A percentile compares a stretch with the other conserved stretches of the same genome.
These are phyloP conservation scores for Entoloma clypeatum DNA, from an alignment of 1,284 basidiomycete genomes.

Conservation along the genomic window DNA sequence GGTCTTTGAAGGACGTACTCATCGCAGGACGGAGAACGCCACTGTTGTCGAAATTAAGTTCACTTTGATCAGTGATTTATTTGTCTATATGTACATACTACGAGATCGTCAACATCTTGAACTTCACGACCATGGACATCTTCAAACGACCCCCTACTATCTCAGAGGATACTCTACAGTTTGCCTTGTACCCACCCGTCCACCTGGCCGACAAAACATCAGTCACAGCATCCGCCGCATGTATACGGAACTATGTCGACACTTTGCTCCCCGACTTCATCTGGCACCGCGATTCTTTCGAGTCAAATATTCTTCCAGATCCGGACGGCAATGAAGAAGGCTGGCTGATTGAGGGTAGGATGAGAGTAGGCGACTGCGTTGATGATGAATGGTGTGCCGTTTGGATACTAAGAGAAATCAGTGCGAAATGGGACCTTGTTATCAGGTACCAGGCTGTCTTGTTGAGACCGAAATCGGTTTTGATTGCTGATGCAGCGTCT, in stretches of 20 bases:
- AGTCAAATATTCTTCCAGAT: constrained; percentile 64
- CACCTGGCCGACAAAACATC: constrained; percentile 52
- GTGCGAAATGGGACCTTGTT: constrained; percentile 70
- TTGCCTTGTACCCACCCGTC: constrained; percentile 61
- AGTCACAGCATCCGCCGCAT: constrained; percentile 65
- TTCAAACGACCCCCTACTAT: constrained; percentile 73
- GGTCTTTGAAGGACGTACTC: constrained; percentile 66
- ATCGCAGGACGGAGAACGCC: too few relatives aligned
- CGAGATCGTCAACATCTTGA: too few relatives aligned
- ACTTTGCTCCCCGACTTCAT: constrained; percentile 63
- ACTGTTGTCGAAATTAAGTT: constrained; percentile 20
- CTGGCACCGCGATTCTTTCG: constrained; percentile 88
- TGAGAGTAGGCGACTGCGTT: constrained; percentile 89
- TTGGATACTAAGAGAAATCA: constrained; percentile 81
- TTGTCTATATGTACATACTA: too few relatives aligned
- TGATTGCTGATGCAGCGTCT: constrained; percentile 45
- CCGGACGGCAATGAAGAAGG: constrained; percentile 35
- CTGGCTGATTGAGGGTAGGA: constrained; percentile 67
- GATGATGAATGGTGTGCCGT: constrained; percentile 96
- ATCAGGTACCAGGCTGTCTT: constrained; percentile 52
- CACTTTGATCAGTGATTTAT: background rate
- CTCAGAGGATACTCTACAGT: constrained; percentile 82
- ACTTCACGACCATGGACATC: constrained; percentile 52
- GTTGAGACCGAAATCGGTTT: constrained; percentile 6
- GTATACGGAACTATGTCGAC: constrained; percentile 60